Percentiles rank a stretch among this genome's conserved stretches.
phyloP scores from a whole-genome alignment of 2,329 filamentous ascomycete species.

The Claviceps capensis region DNA sequence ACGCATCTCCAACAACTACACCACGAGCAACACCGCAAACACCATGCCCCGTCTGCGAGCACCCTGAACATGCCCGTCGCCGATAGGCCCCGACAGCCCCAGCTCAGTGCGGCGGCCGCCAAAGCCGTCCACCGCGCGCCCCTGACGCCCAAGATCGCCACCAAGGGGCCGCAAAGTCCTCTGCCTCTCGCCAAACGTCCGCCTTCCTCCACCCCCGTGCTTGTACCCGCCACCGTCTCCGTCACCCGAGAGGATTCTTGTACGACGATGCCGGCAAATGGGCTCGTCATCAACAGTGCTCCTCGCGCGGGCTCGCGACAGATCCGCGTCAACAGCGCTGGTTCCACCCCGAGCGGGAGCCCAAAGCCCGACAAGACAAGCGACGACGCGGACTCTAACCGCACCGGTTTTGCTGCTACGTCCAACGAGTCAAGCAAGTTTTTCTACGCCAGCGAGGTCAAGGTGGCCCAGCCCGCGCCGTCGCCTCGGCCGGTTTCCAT shows the following conservation, averaged over 20 bases:
- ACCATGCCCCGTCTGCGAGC: conserved; percentile 7
- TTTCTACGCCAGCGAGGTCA: conserved; percentile 80
- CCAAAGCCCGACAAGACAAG: conserved; percentile 31
- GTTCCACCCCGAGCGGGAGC: conserved; percentile 51
- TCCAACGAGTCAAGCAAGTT: conserved; percentile 45
- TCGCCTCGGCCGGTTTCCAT: conserved; percentile 25
- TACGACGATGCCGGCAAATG: conserved; percentile 37
- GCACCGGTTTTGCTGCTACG: conserved; percentile 17
- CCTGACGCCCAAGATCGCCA: conserved; percentile 42
- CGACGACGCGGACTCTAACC: conserved; percentile 25
- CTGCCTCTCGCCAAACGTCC: conserved; percentile 28
- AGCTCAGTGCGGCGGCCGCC: conserved; percentile 48
- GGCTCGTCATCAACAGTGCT: conserved; percentile 56
- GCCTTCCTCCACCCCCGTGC: conserved; percentile 5
- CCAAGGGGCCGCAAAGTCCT: conserved; percentile 18
- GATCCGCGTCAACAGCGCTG: conserved; percentile 54
- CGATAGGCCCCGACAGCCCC: conserved; percentile 52
- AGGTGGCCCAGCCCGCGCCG: conserved; percentile 24
- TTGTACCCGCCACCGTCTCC: conserved; percentile 10
- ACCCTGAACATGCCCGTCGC: conserved; percentile 29
- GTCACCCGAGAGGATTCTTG: conserved; percentile 32
- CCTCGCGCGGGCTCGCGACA: conserved; percentile 65
- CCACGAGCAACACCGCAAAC: background rate
- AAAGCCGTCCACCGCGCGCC: conserved; percentile 36
- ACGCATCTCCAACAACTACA: too few species aligned